Conservation (phyloP, 352 stramenopile species). For the Globisporangium lucens region DNA sequence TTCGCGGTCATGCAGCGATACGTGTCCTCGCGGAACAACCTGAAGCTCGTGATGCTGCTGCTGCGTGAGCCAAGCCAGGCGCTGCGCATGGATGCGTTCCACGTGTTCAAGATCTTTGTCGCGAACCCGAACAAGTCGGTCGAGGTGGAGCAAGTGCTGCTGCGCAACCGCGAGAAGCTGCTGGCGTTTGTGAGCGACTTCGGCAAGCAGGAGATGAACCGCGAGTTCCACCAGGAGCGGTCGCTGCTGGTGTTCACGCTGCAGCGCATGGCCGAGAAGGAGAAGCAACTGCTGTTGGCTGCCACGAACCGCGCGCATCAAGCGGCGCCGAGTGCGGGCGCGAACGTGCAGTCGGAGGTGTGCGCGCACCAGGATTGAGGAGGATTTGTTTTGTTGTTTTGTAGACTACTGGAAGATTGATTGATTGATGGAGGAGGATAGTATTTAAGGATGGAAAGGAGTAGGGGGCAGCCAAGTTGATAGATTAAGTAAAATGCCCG, state of each 20-base stretch:
- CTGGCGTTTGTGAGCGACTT: constrained; percentile 75
- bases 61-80: constrained; percentile 73
- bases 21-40: constrained; percentile 60
- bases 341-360: constrained; percentile 7
- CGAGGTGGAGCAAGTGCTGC: constrained; percentile 68
- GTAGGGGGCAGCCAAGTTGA: constrained; percentile 6
- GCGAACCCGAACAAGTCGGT: constrained; percentile 79
- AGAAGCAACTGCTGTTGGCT: constrained; percentile 10
- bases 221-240: constrained; percentile 74
- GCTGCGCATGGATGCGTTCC: constrained; percentile 79
- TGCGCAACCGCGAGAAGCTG: constrained; percentile 77
- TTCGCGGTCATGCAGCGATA: constrained; percentile 80
- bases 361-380: constrained; percentile 8
- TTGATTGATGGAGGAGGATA: constrained; percentile 1
- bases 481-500: constrained; percentile 9
- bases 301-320: constrained; percentile 2
- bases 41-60: constrained; percentile 74
- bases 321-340: not conserved
- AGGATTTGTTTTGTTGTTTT: constrained; percentile 4
- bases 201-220: constrained; percentile 64
- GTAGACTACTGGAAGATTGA: constrained; percentile 4
- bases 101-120: constrained; percentile 90
- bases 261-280: constrained; percentile 53
- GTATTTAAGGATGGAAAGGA: constrained; percentile 5
- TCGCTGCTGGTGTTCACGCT: constrained; percentile 72